A percentile compares a stretch with the other conserved stretches of the same genome.
These are phyloP conservation scores for Trichoderma brevicompactum DNA, from an alignment of 2,329 filamentous ascomycete species.

Conservation along the genomic window DNA sequence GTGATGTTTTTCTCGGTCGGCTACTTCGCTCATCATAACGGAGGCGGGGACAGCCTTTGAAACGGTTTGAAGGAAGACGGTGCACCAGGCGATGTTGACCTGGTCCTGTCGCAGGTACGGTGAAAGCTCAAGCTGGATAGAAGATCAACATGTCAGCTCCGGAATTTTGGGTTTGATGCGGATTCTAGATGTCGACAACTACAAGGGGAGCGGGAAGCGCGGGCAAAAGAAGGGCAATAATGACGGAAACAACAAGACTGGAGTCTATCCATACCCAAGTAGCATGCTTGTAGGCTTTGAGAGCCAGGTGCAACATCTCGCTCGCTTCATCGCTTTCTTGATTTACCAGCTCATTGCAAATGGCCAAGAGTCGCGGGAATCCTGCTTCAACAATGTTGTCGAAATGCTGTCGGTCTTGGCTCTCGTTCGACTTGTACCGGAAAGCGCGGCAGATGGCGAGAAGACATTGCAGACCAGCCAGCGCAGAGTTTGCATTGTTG, in stretches of 20 bases:
- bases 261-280: conserved; percentile 70
- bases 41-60: conserved; percentile 80
- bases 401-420: conserved; percentile 78
- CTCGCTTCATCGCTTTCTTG: conserved; percentile 93
- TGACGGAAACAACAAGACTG: background rate
- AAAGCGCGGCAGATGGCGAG: conserved; percentile 95
- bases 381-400: conserved; percentile 91
- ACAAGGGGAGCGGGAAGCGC: too few species aligned
- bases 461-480: conserved; percentile 91
- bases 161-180: background rate
- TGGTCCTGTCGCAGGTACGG: conserved; percentile 76
- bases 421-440: conserved; percentile 83
- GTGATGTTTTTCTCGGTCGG: conserved; percentile 89
- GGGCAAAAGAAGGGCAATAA: background rate
- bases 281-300: conserved; percentile 98
- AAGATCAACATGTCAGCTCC: conserved; percentile 36
- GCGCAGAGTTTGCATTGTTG: conserved; percentile 83
- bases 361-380: conserved; percentile 83
- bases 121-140: conserved; percentile 78
- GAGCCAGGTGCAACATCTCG: conserved; percentile 92
- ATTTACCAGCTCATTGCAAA: conserved; percentile 86
- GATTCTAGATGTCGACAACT: background rate
- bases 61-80: conserved; percentile 88
- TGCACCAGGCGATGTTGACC: conserved; percentile 93
- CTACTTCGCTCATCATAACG: conserved; percentile 80